Percentiles rank a stretch among this genome's conserved stretches.
Evolutionary conservation across 75 land plant genomes (phyloP).

Genomic region (Selaginella moellendorffii): DNA sequence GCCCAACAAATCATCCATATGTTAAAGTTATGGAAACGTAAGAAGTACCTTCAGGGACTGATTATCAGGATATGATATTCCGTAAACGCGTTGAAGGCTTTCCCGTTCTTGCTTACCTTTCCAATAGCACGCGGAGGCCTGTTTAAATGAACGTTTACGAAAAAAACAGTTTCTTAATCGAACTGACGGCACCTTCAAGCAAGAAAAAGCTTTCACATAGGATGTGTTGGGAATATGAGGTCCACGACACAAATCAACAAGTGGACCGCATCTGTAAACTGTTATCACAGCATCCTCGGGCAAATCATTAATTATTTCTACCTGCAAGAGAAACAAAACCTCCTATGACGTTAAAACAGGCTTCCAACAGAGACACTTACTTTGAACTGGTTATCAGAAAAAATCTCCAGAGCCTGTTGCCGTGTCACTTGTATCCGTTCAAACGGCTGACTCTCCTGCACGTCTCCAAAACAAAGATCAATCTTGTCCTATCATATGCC

Average conservation of each 20-base stretch:
- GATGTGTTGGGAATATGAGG: constrained; percentile 97
- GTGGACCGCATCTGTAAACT: constrained; percentile 94
- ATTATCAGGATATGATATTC: constrained; percentile 80
- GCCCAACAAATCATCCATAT: too few relatives aligned
- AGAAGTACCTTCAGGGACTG: constrained; percentile 59
- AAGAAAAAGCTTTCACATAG: constrained; percentile 87
- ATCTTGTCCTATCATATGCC: too few relatives aligned
- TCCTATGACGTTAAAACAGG: not conserved
- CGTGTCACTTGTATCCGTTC: constrained; percentile 97
- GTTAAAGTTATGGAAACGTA: too few relatives aligned
- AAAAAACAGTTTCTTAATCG: not conserved
- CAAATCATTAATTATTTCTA: constrained; percentile 84
- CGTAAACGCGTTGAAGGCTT: constrained; percentile 95
- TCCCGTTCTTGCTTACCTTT: constrained; percentile 82
- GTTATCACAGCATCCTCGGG: constrained; percentile 92
- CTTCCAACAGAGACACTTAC: constrained; percentile 23
- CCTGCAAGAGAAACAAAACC: constrained; percentile 29
- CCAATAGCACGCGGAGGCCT: constrained; percentile 99
- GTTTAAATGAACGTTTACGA: not conserved
- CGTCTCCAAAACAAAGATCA: not conserved
- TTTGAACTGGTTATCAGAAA: constrained; percentile 84
- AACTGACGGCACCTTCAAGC: constrained; percentile 66
- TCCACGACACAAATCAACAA: constrained; percentile 96
- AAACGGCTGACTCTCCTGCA: constrained; percentile 93
- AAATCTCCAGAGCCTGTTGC: constrained; percentile 84